Conservation (phyloP, 2,329 filamentous ascomycete genomes). For the Albifimbria verrucaria region DNA sequence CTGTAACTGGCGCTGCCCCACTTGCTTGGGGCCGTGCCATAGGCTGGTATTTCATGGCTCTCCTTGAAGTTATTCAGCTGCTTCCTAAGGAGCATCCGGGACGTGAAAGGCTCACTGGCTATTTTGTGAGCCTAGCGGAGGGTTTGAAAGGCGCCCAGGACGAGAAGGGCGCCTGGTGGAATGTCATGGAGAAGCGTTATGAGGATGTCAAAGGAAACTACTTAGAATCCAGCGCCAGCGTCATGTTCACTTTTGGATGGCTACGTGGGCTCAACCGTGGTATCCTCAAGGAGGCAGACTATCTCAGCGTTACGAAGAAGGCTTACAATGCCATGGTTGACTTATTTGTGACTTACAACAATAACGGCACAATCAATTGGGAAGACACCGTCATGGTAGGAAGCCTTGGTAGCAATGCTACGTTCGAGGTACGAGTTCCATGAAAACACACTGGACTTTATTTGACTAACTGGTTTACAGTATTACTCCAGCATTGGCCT, state of each 20-base stretch:
- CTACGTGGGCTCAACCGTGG: constrained; percentile 37
- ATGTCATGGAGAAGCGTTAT: constrained; percentile 50
- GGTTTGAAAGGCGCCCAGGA: constrained; percentile 41
- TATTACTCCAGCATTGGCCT: constrained; percentile 23
- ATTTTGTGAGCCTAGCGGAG: constrained; percentile 37
- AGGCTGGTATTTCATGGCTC: constrained; percentile 51
- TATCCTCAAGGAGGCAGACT: constrained; percentile 18
- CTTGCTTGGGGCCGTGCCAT: constrained; percentile 51
- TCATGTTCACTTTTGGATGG: constrained; percentile 54
- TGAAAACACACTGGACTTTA: fast-evolving
- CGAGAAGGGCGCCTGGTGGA: constrained; percentile 51
- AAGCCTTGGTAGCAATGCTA: constrained; percentile 44
- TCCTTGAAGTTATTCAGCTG: constrained; percentile 47
- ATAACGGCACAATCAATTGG: constrained; percentile 46
- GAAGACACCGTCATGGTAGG: constrained; percentile 51
- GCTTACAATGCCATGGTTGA: constrained; percentile 34
- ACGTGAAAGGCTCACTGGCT: constrained; percentile 30
- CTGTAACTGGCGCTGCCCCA: constrained; percentile 45
- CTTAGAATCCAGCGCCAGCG: constrained; percentile 56
- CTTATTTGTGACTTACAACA: constrained; percentile 42
- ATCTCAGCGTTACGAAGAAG: constrained; percentile 15
- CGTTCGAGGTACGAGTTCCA: constrained; percentile 40
- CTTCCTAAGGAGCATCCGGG: constrained; percentile 35
- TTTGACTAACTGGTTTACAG: constrained; percentile 3
- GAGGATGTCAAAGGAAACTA: constrained; percentile 51